Percentiles rank a stretch among this genome's conserved stretches.
These are phyloP conservation scores for Yamadazyma triangularis DNA, from an alignment of 1,139 yeast species.

Conservation along the genomic window DNA sequence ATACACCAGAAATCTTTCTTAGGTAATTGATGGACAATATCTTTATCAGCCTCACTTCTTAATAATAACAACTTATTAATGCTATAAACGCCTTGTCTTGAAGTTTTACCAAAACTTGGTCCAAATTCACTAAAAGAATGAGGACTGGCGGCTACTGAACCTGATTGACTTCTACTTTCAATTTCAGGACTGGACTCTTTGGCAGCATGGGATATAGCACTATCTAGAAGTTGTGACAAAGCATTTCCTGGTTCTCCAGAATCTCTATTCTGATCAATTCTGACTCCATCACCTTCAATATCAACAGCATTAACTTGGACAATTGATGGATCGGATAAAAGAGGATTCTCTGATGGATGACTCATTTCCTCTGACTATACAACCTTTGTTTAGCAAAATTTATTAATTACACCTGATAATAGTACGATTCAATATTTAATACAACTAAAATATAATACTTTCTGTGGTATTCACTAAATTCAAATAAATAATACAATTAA, in stretches of 20 bases:
- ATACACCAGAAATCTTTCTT: constrained; percentile 41
- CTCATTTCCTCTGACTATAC: background rate
- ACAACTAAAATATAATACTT: no score
- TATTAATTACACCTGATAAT: no score
- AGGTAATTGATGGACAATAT: constrained; percentile 31
- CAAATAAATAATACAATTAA: no score
- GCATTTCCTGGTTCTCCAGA: constrained; percentile 29
- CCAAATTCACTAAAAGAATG: constrained; percentile 9
- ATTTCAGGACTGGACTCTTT: constrained; percentile 42
- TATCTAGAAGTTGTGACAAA: constrained; percentile 38
- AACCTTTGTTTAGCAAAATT: no score
- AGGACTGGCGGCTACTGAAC: constrained; percentile 14
- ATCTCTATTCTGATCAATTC: no score
- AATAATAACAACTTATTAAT: constrained; percentile 33
- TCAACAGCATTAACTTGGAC: constrained; percentile 13
- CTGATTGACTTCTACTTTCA: constrained; percentile 13
- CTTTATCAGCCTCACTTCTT: constrained; percentile 31
- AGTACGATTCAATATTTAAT: no score
- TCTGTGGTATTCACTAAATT: no score
- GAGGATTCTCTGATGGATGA: constrained; percentile 12
- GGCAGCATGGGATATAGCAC: constrained; percentile 47
- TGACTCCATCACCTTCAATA: no score
- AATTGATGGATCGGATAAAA: constrained; percentile 34
- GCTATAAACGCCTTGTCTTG: constrained; percentile 26
- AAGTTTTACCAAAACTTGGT: constrained; percentile 9